Evolutionary conservation across 1,284 basidiomycete genomes (phyloP), one percentile per base, ranked within the genome.

Genomic region (Cryptococcus maquisensis): DNA sequence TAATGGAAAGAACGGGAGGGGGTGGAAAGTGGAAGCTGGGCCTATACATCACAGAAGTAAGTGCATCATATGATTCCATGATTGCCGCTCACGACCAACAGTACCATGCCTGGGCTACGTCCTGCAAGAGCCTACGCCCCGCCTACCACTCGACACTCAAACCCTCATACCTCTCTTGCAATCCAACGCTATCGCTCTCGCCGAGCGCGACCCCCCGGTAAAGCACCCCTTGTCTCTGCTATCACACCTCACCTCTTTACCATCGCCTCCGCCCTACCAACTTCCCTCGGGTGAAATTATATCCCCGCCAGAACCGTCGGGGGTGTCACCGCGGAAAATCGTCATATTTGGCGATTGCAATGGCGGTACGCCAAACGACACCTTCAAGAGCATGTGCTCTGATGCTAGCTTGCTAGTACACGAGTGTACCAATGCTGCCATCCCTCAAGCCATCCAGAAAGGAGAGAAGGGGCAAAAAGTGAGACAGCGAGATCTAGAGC

Each of bases 61-160:
- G 79, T 67, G 52, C 24, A 24, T 18, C 23, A 20, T 44, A 18
- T 40, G 36, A 52, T 45, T 38, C 20, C 36, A 41, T 9, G 38
- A 48, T 49, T 56, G 47, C 8, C 8, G 13, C 24, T 28, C 39
- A 44, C 32, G 10, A 7, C 18, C 3, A 20, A 82, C 63, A 92
- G 90, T 89, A 59, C 85, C 87, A 2, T 90, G 88, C 61, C 75
- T 94, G 43, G 92, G 90, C 15, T 95, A 87, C 68, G 78, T 91
- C 36, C 81, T 95, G 56, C 79, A 81, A 51, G 90, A 93, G 69
- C 73, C 80, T 7, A 73, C 72, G 16, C 73, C 75, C 0, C 68
- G 77, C 2, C 61, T 71, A 20, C 71, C 76, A 0, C 63, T 79
- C 21, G 68, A 78, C 38, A 71, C 73, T 1, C 59, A 64, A 1